Evolutionary conservation across 805 yeast species (phyloP).

Genomic region (Diddensiella transvaalensis): DNA sequence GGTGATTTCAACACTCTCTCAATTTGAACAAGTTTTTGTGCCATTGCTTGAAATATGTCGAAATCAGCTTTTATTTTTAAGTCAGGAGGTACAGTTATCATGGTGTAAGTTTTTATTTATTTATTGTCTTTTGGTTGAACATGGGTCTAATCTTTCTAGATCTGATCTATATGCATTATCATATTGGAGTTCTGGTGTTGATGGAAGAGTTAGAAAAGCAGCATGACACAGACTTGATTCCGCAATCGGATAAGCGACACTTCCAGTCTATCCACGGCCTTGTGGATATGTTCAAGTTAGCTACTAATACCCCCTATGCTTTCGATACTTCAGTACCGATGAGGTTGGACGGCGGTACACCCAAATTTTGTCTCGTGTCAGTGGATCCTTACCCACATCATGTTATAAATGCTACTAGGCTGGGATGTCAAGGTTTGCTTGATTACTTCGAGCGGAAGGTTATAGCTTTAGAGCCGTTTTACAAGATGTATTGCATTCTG

Average conservation of each 20-base stretch:
- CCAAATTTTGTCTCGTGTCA: not conserved
- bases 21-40: not conserved
- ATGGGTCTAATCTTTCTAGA: not conserved
- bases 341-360: not conserved
- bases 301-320: not conserved
- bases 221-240: not conserved
- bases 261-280: not conserved
- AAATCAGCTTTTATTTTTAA: not conserved
- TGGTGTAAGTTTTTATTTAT: not conserved
- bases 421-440: not conserved
- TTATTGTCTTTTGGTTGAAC: too few species aligned
- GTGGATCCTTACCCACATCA: not conserved
- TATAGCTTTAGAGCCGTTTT: not conserved
- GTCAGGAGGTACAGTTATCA: not conserved
- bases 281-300: not conserved
- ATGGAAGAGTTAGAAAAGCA: not conserved
- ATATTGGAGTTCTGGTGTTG: not conserved
- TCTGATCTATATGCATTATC: not conserved
- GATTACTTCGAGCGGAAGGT: not conserved
- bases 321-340: not conserved
- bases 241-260: not conserved
- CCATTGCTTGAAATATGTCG: not conserved
- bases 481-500: not conserved
- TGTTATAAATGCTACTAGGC: not conserved
- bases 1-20: not conserved